Evolutionary conservation across 2,329 filamentous ascomycete species (phyloP).

Genomic region (Pseudomassariella vexata): DNA sequence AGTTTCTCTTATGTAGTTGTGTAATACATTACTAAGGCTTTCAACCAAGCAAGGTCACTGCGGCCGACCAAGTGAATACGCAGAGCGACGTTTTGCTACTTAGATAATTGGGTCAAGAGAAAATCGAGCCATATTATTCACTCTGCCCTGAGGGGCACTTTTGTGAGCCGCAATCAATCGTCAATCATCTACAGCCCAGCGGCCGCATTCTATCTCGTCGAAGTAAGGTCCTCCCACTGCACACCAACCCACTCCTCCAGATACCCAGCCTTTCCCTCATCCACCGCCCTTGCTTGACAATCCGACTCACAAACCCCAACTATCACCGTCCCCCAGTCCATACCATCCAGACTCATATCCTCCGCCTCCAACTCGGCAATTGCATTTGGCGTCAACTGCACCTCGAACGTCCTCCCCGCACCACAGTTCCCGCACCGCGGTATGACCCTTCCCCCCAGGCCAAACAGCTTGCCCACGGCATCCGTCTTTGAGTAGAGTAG

Average conservation of each 20-base stretch:
- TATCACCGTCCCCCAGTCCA: constrained; percentile 97
- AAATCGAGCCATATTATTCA: too few relatives aligned
- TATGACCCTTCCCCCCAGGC: constrained; percentile 39
- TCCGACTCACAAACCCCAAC: constrained; percentile 78
- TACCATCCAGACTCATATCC: constrained; percentile 68
- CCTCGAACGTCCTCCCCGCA: constrained; percentile 72
- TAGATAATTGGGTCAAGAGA: too few relatives aligned
- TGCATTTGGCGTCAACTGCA: constrained; percentile 85
- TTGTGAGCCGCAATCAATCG: too few relatives aligned
- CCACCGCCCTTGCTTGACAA: constrained; percentile 58
- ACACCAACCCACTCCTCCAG: constrained; percentile 96
- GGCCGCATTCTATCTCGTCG: constrained; percentile 15
- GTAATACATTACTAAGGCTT: too few relatives aligned
- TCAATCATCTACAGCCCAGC: background rate
- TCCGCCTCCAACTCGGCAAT: constrained; percentile 85
- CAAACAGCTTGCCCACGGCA: constrained; percentile 61
- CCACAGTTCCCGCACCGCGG: constrained; percentile 76
- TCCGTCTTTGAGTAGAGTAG: constrained; percentile 79
- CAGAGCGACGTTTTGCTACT: too few relatives aligned
- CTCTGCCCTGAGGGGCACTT: too few relatives aligned
- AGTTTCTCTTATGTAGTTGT: too few relatives aligned
- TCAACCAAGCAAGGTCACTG: too few relatives aligned
- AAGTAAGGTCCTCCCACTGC: constrained; percentile 81
- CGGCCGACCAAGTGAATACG: too few relatives aligned
- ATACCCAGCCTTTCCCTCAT: constrained; percentile 65